phyloP scores from a whole-genome alignment of 2,329 filamentous ascomycete species.

The Botrytis fabae region DNA sequence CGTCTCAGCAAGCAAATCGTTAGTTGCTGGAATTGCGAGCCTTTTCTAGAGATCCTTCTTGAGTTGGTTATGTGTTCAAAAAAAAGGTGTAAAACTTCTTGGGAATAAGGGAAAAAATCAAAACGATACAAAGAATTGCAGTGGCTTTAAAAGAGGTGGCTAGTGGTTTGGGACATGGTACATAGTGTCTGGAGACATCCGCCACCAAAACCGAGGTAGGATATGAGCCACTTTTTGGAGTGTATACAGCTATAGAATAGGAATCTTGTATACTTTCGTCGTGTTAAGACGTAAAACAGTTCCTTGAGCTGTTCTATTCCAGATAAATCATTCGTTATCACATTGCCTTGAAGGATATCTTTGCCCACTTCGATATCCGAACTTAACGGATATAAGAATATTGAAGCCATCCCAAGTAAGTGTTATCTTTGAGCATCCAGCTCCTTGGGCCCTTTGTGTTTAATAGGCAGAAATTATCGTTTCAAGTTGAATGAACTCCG shows the following conservation, averaged over 20 bases:
- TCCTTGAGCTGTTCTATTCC: neutral
- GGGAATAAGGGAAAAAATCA: fast-evolving
- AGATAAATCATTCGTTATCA: neutral
- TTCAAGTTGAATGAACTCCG: neutral
- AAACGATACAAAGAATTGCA: neutral
- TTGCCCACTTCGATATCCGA: neutral
- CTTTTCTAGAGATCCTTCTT: neutral
- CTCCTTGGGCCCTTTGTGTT: neutral
- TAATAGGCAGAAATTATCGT: neutral
- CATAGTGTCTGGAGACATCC: neutral
- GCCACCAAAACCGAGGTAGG: neutral
- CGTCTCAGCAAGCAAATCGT: neutral
- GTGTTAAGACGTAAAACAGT: neutral
- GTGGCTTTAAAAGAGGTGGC: neutral
- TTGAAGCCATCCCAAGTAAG: neutral
- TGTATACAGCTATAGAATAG: neutral
- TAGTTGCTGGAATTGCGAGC: neutral
- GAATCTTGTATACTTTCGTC: neutral
- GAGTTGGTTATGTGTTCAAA: neutral
- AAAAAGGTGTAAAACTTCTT: neutral
- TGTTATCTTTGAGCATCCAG: neutral
- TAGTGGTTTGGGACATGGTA: neutral
- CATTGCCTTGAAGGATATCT: neutral
- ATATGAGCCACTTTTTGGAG: neutral
- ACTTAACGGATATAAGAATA: neutral